A percentile compares a stretch with the other conserved stretches of the same genome.
Evolutionary conservation across 2,329 filamentous ascomycete species (phyloP).

Genomic region (Aureobasidium sp.): DNA sequence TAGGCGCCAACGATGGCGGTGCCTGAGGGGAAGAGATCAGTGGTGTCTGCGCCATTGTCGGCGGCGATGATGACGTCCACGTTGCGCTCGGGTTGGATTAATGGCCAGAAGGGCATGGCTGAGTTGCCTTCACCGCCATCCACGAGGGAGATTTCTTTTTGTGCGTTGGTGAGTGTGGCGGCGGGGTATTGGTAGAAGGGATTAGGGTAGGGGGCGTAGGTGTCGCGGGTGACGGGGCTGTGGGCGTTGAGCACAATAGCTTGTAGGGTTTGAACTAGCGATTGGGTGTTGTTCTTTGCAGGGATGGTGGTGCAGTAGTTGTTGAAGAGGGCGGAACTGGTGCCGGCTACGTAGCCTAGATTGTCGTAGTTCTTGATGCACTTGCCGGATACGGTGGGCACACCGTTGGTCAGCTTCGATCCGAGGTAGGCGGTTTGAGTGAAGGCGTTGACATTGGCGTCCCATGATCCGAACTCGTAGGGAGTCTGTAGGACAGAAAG

Average conservation of each 20-base stretch:
- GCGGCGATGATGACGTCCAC: slow-evolving; percentile 57
- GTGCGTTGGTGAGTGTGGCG: slow-evolving; percentile 32
- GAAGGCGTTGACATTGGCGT: slow-evolving; percentile 51
- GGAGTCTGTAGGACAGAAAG: slow-evolving; percentile 40
- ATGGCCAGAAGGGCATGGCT: slow-evolving; percentile 45
- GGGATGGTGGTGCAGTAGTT: slow-evolving; percentile 20
- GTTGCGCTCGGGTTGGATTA: slow-evolving; percentile 41
- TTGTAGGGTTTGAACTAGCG: slow-evolving; percentile 19
- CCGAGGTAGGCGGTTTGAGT: slow-evolving; percentile 52
- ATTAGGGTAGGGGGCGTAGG: slow-evolving; percentile 51
- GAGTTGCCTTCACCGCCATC: slow-evolving; percentile 44
- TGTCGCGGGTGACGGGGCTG: slow-evolving; percentile 23
- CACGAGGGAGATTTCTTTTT: slow-evolving; percentile 36
- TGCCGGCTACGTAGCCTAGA: slow-evolving; percentile 39
- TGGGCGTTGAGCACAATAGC: slow-evolving; percentile 24
- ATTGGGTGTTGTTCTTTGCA: slow-evolving; percentile 17
- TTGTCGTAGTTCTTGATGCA: slow-evolving; percentile 42
- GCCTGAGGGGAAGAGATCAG: slow-evolving; percentile 51
- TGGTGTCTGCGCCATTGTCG: slow-evolving; percentile 56
- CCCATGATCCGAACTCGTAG: slow-evolving; percentile 58
- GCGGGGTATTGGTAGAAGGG: slow-evolving; percentile 45
- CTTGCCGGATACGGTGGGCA: slow-evolving; percentile 28
- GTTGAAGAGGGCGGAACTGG: slow-evolving; percentile 35
- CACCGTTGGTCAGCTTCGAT: slow-evolving; percentile 47
- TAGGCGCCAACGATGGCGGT: slow-evolving; percentile 51